Conservation (phyloP, 108 stramenopile genomes). For the Aurantiochytrium sp. region DNA sequence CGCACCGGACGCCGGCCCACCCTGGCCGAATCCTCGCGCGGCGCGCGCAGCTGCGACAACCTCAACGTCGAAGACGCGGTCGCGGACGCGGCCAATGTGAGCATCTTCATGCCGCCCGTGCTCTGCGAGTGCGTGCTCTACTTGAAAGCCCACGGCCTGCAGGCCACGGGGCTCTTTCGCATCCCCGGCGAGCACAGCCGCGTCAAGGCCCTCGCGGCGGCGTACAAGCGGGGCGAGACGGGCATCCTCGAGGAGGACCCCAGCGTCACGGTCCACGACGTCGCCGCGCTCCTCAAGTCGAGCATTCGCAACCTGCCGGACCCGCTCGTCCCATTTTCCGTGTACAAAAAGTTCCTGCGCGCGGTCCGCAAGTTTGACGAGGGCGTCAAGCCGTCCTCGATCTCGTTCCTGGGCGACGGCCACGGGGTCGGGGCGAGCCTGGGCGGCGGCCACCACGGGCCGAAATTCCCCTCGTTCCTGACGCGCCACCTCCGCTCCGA, state of each 20-base stretch:
- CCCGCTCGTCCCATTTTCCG: not conserved
- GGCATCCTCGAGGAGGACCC: not conserved
- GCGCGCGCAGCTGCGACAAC: not conserved
- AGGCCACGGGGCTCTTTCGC: not conserved
- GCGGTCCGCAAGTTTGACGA: not conserved
- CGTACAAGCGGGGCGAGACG: not conserved
- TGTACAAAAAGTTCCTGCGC: conserved; percentile 22
- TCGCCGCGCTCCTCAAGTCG: not conserved
- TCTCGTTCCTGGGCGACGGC: no score
- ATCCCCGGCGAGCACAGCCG: not conserved
- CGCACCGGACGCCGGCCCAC: not conserved
- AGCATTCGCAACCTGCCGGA: conserved; percentile 24
- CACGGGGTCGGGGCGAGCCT: no score
- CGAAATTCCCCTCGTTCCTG: not conserved
- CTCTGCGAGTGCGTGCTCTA: not conserved
- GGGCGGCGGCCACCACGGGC: no score
- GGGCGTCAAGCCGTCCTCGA: not conserved
- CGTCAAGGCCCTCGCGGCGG: conserved; percentile 6
- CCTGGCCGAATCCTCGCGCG: no score
- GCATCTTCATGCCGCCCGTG: not conserved
- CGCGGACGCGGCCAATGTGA: not conserved
- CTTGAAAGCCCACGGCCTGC: not conserved
- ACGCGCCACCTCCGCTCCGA: not conserved
- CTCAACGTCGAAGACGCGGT: not conserved
- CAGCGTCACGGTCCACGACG: not conserved